phyloP scores from a whole-genome alignment of 257 asterid genomes.

The Mentha longifolia region DNA sequence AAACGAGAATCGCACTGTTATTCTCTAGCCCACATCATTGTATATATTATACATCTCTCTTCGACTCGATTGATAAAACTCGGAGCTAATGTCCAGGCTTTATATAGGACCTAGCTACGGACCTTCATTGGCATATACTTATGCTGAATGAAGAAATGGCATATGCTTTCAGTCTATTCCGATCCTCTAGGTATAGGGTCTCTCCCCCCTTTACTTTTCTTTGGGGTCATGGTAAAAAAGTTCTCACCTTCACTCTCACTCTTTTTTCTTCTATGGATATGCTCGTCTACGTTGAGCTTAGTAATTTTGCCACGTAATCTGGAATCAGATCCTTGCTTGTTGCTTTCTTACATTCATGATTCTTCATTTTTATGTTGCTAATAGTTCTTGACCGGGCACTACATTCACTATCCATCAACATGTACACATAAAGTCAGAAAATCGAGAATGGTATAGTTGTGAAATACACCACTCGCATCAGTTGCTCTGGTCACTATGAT shows the following conservation, averaged over 20 bases:
- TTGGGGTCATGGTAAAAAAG: constrained; percentile 41
- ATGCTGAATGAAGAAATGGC: constrained; percentile 50
- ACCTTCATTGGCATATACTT: constrained; percentile 63
- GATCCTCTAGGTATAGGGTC: constrained; percentile 32
- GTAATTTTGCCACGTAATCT: constrained; percentile 20
- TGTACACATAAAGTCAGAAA: not conserved
- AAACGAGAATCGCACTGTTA: constrained; percentile 56
- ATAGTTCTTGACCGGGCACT: constrained; percentile 1
- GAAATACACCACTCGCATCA: not conserved
- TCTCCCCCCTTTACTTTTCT: constrained; percentile 36
- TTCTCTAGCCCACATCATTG: constrained; percentile 45
- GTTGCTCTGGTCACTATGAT: not conserved
- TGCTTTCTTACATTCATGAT: constrained; percentile 37
- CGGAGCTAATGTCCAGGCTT: constrained; percentile 28
- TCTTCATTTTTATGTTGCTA: constrained; percentile 21
- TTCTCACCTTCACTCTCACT: constrained; percentile 41
- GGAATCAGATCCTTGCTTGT: constrained; percentile 45
- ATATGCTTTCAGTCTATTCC: constrained; percentile 49
- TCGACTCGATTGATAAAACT: constrained; percentile 1
- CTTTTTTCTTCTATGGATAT: constrained; percentile 49
- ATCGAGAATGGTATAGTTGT: not conserved
- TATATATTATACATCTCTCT: constrained; percentile 6
- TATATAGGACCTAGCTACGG: constrained; percentile 35
- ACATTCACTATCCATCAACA: not conserved
- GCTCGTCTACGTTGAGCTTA: constrained; percentile 36